Evolutionary conservation across 106 monocot genomes (phyloP).

Genomic region (Acanthochlamys bracteata): DNA sequence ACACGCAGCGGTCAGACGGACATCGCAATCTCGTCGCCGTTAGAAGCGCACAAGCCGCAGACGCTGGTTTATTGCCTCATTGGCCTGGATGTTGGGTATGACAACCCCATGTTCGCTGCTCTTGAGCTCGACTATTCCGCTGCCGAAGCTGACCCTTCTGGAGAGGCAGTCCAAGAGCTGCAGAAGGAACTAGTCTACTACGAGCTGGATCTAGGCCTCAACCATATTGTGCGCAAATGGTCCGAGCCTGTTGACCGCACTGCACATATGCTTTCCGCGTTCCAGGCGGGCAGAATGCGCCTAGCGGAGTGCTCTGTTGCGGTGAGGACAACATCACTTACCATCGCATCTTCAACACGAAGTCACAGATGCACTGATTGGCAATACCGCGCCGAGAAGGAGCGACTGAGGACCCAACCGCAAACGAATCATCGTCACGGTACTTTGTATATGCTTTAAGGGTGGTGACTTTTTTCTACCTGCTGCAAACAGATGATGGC

Average conservation of each 20-base stretch:
- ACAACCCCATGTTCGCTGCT: constrained; percentile 88
- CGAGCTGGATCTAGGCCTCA: constrained; percentile 94
- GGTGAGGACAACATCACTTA: too few relatives aligned
- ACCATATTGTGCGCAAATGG: constrained; percentile 89
- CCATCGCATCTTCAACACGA: too few relatives aligned
- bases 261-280: constrained; percentile 83
- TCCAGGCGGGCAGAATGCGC: too few relatives aligned
- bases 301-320: too few relatives aligned
- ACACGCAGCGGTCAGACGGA: constrained; percentile 73
- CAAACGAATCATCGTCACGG: too few relatives aligned
- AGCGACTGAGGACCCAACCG: too few relatives aligned
- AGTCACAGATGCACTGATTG: too few relatives aligned
- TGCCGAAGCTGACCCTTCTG: constrained; percentile 78
- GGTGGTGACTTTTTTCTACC: too few relatives aligned
- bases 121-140: constrained; percentile 97
- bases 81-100: constrained; percentile 88
- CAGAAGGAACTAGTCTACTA: constrained; percentile 97
- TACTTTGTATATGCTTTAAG: too few relatives aligned
- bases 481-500: too few relatives aligned
- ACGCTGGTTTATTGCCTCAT: constrained; percentile 59
- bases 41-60: constrained; percentile 92
- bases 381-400: too few relatives aligned
- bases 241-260: constrained; percentile 87
- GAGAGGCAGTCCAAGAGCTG: constrained; percentile 67
- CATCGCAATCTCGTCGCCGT: constrained; percentile 87